Evolutionary conservation across 805 yeast genomes (phyloP).

Genomic region (Hanseniaspora jakobsenii): DNA sequence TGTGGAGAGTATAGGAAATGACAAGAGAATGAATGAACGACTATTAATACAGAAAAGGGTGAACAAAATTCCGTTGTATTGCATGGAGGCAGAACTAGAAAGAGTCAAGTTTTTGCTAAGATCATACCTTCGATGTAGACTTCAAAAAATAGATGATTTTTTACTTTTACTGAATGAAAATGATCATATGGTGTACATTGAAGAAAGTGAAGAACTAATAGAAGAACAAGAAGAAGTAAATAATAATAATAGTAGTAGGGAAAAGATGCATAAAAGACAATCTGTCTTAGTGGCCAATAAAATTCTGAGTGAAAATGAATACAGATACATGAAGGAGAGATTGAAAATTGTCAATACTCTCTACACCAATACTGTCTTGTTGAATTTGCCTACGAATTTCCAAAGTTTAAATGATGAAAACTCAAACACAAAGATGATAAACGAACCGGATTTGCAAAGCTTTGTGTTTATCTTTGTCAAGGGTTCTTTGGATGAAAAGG

Average conservation of each 20-base stretch:
- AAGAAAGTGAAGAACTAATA: too few species aligned
- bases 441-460: conserved; percentile 58
- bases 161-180: conserved; percentile 38
- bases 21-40: conserved; percentile 17
- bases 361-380: conserved; percentile 55
- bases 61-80: conserved; percentile 64
- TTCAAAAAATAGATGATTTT: conserved; percentile 61
- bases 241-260: too few species aligned
- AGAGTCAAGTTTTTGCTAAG: conserved; percentile 72
- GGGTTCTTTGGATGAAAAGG: conserved; percentile 17
- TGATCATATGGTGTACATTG: conserved; percentile 18
- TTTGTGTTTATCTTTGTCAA: conserved; percentile 55
- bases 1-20: neutral
- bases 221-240: too few species aligned
- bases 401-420: conserved; percentile 66
- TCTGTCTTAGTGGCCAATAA: conserved; percentile 19
- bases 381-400: conserved; percentile 52
- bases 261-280: conserved; percentile 25
- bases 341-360: conserved; percentile 50
- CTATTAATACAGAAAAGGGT: conserved; percentile 29
- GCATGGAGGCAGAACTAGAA: conserved; percentile 86
- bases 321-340: conserved; percentile 56
- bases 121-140: conserved; percentile 65
- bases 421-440: conserved; percentile 63
- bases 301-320: conserved; percentile 46